Percentiles rank a stretch among this genome's conserved stretches.
These are phyloP conservation scores for Phyllosticta citribraziliensis DNA, from an alignment of 2,329 filamentous ascomycete genomes.

Conservation along the genomic window DNA sequence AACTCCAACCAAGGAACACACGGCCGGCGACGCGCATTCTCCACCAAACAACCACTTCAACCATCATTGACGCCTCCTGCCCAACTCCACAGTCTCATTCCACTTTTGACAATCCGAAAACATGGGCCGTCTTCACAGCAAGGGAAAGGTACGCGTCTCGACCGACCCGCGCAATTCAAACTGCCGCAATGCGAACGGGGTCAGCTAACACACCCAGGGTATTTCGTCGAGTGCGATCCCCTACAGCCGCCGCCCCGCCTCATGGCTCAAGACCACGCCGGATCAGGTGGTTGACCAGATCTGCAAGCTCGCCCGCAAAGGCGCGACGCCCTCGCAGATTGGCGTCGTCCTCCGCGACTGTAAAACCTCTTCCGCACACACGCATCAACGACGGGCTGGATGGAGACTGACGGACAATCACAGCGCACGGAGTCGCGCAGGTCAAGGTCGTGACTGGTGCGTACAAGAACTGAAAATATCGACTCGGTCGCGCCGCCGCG, in stretches of 20 bases:
- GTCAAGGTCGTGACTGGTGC: conserved; percentile 95
- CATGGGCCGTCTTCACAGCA: conserved; percentile 98
- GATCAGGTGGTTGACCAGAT: conserved; percentile 99
- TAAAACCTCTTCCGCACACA: background rate
- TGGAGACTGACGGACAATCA: background rate
- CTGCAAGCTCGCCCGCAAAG: conserved; percentile 98
- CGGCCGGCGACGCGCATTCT: too few relatives aligned
- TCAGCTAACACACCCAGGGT: conserved; percentile 60
- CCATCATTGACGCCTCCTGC: too few relatives aligned
- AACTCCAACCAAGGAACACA: too few relatives aligned
- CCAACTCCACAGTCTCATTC: background rate
- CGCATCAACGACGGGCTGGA: background rate
- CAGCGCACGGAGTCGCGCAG: conserved; percentile 91
- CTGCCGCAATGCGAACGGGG: background rate
- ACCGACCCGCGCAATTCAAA: background rate
- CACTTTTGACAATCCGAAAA: conserved; percentile 29
- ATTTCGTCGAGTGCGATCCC: conserved; percentile 93
- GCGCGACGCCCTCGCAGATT: conserved; percentile 85
- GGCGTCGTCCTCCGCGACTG: conserved; percentile 97
- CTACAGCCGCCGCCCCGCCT: conserved; percentile 84
- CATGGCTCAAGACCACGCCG: conserved; percentile 98
- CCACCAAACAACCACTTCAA: too few relatives aligned
- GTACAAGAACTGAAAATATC: conserved; percentile 20
- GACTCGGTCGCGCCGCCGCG: background rate
- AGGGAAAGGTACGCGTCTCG: conserved; percentile 56